These are phyloP conservation scores for Geotrichum carabidarum DNA, from an alignment of 1,139 yeast genomes.

Conservation along the genomic window DNA sequence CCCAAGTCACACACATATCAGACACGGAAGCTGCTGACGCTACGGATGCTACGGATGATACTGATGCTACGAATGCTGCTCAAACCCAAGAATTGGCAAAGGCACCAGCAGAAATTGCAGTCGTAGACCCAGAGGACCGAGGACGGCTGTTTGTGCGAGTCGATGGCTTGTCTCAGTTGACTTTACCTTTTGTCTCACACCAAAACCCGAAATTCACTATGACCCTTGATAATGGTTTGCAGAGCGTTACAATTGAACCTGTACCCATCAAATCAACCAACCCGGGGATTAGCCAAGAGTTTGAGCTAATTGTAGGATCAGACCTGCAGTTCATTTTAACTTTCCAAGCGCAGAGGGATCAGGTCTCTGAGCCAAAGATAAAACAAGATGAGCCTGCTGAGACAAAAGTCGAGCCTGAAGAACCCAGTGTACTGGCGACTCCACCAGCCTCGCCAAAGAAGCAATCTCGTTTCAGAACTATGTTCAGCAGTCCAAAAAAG, in stretches of 20 bases:
- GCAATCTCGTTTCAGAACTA: conserved; percentile 14
- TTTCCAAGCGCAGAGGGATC: conserved; percentile 43
- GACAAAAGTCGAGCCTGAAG: neutral
- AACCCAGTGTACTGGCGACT: neutral
- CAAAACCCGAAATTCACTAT: conserved; percentile 54
- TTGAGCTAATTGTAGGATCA: conserved; percentile 67
- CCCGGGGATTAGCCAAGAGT: conserved; percentile 64
- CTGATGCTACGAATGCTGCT: neutral
- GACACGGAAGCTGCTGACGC: neutral
- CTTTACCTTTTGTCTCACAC: conserved; percentile 44
- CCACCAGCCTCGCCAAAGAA: conserved; percentile 13
- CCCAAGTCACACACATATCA: neutral
- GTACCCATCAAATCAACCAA: conserved; percentile 42
- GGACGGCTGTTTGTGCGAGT: conserved; percentile 76
- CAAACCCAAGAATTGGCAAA: neutral
- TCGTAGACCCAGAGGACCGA: conserved; percentile 44
- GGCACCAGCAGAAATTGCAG: neutral
- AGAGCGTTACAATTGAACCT: conserved; percentile 71
- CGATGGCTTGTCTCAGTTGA: conserved; percentile 53
- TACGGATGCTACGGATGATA: neutral
- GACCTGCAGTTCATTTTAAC: conserved; percentile 63
- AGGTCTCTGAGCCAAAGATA: neutral
- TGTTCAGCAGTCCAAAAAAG: conserved; percentile 24
- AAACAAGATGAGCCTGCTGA: neutral
- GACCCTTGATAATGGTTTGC: conserved; percentile 82